Conservation (phyloP, 805 yeast species). For the Ogataea dorogensis region DNA sequence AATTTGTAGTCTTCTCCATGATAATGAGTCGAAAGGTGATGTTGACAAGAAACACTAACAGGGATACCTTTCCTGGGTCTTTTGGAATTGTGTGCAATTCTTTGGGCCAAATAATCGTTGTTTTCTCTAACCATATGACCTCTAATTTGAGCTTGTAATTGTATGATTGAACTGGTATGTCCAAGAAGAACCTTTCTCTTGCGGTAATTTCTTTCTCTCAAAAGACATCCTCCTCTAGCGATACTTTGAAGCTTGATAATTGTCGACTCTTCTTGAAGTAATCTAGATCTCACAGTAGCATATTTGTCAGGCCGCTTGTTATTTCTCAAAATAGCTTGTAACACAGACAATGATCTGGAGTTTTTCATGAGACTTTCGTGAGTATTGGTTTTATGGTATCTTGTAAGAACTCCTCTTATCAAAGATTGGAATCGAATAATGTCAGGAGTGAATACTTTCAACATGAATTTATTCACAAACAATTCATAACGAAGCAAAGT, state of each 20-base stretch:
- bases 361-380: slow-evolving; percentile 14
- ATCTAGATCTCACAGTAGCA: slow-evolving; percentile 15
- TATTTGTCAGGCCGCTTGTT: slow-evolving; percentile 23
- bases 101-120: slow-evolving; percentile 3
- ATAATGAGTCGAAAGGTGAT: slow-evolving; percentile 7
- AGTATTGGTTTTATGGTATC: slow-evolving; percentile 27
- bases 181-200: slow-evolving; percentile 20
- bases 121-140: slow-evolving; percentile 35
- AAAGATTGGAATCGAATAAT: slow-evolving; percentile 48
- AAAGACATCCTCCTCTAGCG: slow-evolving; percentile 32
- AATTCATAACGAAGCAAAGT: slow-evolving; percentile 60
- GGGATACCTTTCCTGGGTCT: slow-evolving; percentile 2
- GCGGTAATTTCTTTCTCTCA: slow-evolving; percentile 20
- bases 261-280: slow-evolving; percentile 18
- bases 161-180: slow-evolving; percentile 27
- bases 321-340: slow-evolving; percentile 42
- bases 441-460: slow-evolving; percentile 54
- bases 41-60: slow-evolving; percentile 6
- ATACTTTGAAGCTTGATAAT: slow-evolving; percentile 36
- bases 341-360: slow-evolving; percentile 34
- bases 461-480: slow-evolving; percentile 61
- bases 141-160: slow-evolving; percentile 45
- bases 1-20: slow-evolving; percentile 21
- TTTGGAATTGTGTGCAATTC: slow-evolving; percentile 1
- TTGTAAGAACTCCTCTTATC: slow-evolving; percentile 47